Conservation (phyloP, 2,329 filamentous ascomycete species). For the Simplicillium aogashimaense region DNA sequence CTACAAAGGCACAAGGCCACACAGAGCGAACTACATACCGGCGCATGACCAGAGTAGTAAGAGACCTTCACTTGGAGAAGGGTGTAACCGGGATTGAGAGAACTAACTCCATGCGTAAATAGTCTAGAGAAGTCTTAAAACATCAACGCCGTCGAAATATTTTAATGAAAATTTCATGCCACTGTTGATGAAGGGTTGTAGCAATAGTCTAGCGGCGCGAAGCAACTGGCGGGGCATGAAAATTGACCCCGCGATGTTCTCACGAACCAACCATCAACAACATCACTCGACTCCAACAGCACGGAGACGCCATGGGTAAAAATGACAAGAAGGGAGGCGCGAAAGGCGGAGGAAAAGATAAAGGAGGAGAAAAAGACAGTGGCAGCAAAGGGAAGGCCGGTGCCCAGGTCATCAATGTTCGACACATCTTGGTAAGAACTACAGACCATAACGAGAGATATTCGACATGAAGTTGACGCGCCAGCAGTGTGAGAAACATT, state of each 20-base stretch:
- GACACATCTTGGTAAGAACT: slow-evolving; percentile 54
- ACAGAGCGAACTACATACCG: slow-evolving; percentile 17
- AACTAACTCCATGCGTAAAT: background rate
- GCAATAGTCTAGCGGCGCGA: background rate
- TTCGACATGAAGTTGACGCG: background rate
- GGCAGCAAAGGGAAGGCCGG: slow-evolving; percentile 40
- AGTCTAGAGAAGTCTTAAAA: too few relatives aligned
- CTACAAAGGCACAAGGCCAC: slow-evolving; percentile 19
- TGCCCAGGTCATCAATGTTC: slow-evolving; percentile 61
- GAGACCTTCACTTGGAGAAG: slow-evolving; percentile 11
- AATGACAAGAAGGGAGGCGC: slow-evolving; percentile 31
- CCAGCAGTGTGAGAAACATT: slow-evolving; percentile 58
- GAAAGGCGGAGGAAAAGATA: slow-evolving; percentile 21
- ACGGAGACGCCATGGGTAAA: slow-evolving; percentile 21
- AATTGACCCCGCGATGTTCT: slow-evolving; percentile 2
- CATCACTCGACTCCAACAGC: slow-evolving; percentile 4
- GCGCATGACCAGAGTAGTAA: slow-evolving; percentile 14
- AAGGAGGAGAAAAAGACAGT: slow-evolving; percentile 18
- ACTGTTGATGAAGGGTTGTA: background rate
- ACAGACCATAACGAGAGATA: background rate
- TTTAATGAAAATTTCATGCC: background rate
- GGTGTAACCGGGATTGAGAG: background rate
- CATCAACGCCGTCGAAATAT: background rate
- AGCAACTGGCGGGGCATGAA: background rate
- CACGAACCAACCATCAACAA: slow-evolving; percentile 1